Percentiles rank a stretch among this genome's conserved stretches.
Conservation (phyloP, 2,329 filamentous ascomycete genomes). For the Aspergillus clavatus region DNA sequence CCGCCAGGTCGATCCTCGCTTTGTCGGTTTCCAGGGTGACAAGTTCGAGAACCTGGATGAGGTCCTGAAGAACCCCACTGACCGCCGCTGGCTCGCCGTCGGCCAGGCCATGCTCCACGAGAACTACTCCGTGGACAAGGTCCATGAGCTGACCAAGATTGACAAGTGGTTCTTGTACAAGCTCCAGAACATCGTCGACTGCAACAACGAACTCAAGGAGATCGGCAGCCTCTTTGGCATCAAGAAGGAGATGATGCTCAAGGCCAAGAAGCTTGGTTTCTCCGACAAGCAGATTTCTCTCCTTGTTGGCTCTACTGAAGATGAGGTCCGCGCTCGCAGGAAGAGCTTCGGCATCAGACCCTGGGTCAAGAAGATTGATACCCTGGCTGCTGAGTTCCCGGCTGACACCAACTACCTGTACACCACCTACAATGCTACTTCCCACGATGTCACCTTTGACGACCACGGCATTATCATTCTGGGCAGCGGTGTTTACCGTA, state of each 20-base stretch:
- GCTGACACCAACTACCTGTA: constrained; percentile 94
- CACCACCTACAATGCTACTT: constrained; percentile 94
- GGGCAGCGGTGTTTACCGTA: constrained; percentile 93
- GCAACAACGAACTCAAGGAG: constrained; percentile 76
- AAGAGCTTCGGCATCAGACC: constrained; percentile 84
- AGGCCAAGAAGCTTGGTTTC: constrained; percentile 97
- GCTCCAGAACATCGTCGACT: constrained; percentile 93
- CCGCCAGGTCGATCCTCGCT: constrained; percentile 89
- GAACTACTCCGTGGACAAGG: constrained; percentile 83
- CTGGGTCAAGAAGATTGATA: constrained; percentile 98
- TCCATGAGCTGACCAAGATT: constrained; percentile 95
- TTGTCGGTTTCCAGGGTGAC: constrained; percentile 89
- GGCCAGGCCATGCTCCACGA: constrained; percentile 98
- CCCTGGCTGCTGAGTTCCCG: constrained; percentile 92
- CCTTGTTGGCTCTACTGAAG: constrained; percentile 79
- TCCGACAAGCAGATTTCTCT: constrained; percentile 91
- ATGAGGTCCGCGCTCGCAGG: constrained; percentile 79
- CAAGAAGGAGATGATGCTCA: constrained; percentile 81
- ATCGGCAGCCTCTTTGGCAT: constrained; percentile 77
- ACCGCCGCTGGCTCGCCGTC: constrained; percentile 94
- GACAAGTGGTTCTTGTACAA: constrained; percentile 99
- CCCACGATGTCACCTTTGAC: constrained; percentile 89
- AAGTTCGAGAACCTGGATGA: constrained; percentile 91
- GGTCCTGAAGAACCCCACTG: constrained; percentile 85
- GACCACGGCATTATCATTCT: constrained; percentile 87